phyloP scores from a whole-genome alignment of 495 filamentous ascomycete genomes.

The Xylaria longipes region DNA sequence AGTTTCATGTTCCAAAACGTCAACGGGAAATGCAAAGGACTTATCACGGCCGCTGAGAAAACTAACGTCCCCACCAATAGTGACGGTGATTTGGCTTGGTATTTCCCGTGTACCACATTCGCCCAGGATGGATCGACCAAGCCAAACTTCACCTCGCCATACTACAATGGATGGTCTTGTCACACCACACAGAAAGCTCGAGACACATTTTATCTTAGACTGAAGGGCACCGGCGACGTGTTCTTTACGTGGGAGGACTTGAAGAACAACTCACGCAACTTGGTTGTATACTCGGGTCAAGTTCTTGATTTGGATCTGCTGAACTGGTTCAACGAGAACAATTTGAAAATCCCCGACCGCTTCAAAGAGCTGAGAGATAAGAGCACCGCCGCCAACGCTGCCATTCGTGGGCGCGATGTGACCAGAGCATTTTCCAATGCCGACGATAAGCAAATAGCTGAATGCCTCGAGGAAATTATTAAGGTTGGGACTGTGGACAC shows the following conservation, averaged over 20 bases:
- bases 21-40: constrained; percentile 93
- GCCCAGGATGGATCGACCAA: constrained; percentile 89
- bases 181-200: constrained; percentile 76
- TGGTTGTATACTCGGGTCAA: constrained; percentile 91
- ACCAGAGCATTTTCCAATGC: constrained; percentile 83
- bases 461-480: constrained; percentile 90
- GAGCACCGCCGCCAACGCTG: constrained; percentile 62
- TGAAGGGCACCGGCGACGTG: constrained; percentile 61
- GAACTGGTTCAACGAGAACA: constrained; percentile 83
- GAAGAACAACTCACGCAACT: constrained; percentile 83
- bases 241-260: constrained; percentile 97
- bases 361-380: constrained; percentile 78
- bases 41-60: constrained; percentile 73
- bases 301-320: constrained; percentile 94
- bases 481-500: constrained; percentile 96
- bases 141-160: constrained; percentile 74
- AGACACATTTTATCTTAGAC: constrained; percentile 78
- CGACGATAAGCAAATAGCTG: constrained; percentile 77
- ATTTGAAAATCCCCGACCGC: constrained; percentile 77
- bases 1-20: constrained; percentile 99
- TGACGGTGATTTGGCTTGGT: constrained; percentile 88
- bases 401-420: constrained; percentile 85
- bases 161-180: constrained; percentile 87
- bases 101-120: constrained; percentile 91
- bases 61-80: constrained; percentile 82